Conservation (phyloP, 805 yeast genomes). For the Babjeviella inositovora region DNA sequence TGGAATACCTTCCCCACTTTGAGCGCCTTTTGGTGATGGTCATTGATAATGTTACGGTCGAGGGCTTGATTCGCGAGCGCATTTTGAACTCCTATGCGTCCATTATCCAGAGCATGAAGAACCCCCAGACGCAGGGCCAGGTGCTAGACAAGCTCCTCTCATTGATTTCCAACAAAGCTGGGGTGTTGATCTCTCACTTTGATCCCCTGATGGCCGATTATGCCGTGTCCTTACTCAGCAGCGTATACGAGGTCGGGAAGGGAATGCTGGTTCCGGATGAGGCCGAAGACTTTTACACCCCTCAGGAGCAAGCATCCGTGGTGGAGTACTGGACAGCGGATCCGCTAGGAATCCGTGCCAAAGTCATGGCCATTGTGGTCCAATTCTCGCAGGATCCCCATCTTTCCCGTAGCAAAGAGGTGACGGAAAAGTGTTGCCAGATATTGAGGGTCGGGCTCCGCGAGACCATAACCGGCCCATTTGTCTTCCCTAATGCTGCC, state of each 20-base stretch:
- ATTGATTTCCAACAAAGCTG: not conserved
- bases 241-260: constrained; percentile 57
- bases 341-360: constrained; percentile 22
- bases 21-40: constrained; percentile 29
- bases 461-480: constrained; percentile 53
- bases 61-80: constrained; percentile 35
- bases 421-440: constrained; percentile 48
- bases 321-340: constrained; percentile 31
- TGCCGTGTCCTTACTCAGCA: constrained; percentile 36
- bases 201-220: constrained; percentile 33
- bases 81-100: constrained; percentile 48
- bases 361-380: constrained; percentile 20
- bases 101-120: constrained; percentile 35
- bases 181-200: too few species aligned
- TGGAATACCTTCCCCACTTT: constrained; percentile 25
- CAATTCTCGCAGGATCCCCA: constrained; percentile 20
- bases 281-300: constrained; percentile 18
- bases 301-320: constrained; percentile 10
- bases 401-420: constrained; percentile 22
- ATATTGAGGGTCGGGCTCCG: constrained; percentile 49
- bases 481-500: constrained; percentile 26
- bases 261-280: constrained; percentile 51
- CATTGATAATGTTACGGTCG: constrained; percentile 20
- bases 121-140: constrained; percentile 17
- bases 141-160: not conserved